Percentiles rank a stretch among this genome's conserved stretches.
phyloP scores from a whole-genome alignment of 129 eudicot species.

The Pittosporum tobira region DNA sequence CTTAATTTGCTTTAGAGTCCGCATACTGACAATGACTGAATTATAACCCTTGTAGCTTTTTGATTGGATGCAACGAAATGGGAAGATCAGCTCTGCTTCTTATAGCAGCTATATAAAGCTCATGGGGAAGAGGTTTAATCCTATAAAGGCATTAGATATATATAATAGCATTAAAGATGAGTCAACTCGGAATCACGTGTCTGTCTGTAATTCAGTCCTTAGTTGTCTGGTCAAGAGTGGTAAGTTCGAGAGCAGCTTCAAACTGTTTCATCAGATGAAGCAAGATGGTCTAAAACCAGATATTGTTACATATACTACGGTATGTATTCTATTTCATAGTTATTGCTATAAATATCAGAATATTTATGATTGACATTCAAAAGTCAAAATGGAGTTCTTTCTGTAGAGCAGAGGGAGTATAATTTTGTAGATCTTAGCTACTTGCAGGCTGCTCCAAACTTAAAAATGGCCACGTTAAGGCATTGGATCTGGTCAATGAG shows the following conservation, averaged over 20 bases:
- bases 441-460: conserved; percentile 76
- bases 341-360: conserved; percentile 4
- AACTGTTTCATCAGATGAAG: conserved; percentile 71
- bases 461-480: conserved; percentile 63
- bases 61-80: conserved; percentile 74
- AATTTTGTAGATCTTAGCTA: conserved; percentile 33
- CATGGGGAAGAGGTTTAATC: conserved; percentile 54
- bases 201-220: conserved; percentile 75
- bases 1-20: too few relatives aligned
- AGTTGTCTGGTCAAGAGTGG: conserved; percentile 55
- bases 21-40: background rate
- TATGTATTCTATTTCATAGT: conserved; percentile 16
- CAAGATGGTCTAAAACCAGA: conserved; percentile 70
- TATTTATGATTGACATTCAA: background rate
- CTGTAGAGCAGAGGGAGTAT: too few relatives aligned
- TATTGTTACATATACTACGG: conserved; percentile 75
- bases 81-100: conserved; percentile 60
- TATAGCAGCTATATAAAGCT: conserved; percentile 83
- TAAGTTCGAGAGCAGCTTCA: conserved; percentile 52
- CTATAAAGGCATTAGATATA: conserved; percentile 51
- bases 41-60: conserved; percentile 51
- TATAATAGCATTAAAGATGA: conserved; percentile 62
- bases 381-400: background rate
- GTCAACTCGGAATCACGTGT: conserved; percentile 44
- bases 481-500: conserved; percentile 61